Percentiles rank a stretch among this genome's conserved stretches.
These are phyloP conservation scores for Poteriospumella lacustris DNA, from an alignment of 108 stramenopile genomes.

Conservation along the genomic window DNA sequence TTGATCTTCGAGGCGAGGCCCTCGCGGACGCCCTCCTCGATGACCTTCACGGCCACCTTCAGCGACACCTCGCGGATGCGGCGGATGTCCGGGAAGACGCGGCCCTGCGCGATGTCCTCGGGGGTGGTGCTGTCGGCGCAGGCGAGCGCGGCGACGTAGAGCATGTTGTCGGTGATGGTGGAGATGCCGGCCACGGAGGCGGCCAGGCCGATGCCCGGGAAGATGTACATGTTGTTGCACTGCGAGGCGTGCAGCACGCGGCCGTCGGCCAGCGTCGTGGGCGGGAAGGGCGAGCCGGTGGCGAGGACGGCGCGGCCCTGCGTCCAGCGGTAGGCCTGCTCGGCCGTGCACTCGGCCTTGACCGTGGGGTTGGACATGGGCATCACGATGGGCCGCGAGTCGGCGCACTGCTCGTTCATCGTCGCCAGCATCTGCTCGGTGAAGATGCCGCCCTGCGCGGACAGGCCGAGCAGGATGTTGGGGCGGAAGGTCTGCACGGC, in stretches of 20 bases:
- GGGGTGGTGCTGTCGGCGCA: slow-evolving; percentile 68
- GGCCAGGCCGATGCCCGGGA: slow-evolving; percentile 77
- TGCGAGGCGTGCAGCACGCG: slow-evolving; percentile 59
- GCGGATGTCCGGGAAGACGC: slow-evolving; percentile 74
- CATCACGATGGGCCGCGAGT: slow-evolving; percentile 82
- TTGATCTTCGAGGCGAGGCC: slow-evolving; percentile 62
- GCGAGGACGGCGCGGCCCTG: slow-evolving; percentile 86
- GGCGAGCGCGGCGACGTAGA: slow-evolving; percentile 78
- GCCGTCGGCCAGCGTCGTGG: slow-evolving; percentile 59
- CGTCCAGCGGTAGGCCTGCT: slow-evolving; percentile 94
- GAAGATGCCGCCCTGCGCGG: slow-evolving; percentile 66
- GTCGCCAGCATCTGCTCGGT: slow-evolving; percentile 14
- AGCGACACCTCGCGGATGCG: slow-evolving; percentile 78
- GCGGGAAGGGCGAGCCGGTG: slow-evolving; percentile 88
- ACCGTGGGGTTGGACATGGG: slow-evolving; percentile 93
- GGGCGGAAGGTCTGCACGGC: slow-evolving; percentile 57
- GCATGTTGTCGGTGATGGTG: slow-evolving; percentile 76
- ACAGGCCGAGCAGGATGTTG: slow-evolving; percentile 82
- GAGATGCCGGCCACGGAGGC: slow-evolving; percentile 74
- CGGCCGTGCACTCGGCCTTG: slow-evolving; percentile 89
- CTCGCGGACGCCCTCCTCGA: slow-evolving; percentile 69
- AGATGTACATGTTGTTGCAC: slow-evolving; percentile 74
- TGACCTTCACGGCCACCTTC: slow-evolving; percentile 74
- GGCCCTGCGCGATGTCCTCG: slow-evolving; percentile 69
- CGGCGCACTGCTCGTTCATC: slow-evolving; percentile 49